Evolutionary conservation across 2,329 filamentous ascomycete genomes (phyloP).

Genomic region (Fusarium gaditjirri): DNA sequence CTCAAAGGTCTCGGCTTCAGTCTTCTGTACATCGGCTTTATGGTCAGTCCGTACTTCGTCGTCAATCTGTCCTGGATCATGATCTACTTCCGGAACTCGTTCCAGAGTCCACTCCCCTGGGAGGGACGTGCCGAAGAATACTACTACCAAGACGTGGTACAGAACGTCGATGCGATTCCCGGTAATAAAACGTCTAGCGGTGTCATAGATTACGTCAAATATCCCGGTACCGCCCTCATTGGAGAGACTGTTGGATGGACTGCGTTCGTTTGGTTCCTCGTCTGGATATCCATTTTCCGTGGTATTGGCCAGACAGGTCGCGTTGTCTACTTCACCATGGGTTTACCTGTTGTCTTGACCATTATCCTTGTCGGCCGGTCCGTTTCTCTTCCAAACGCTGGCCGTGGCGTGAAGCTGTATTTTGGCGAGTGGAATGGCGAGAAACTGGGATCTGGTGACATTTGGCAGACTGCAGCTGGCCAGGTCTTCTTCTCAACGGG

Average conservation of each 20-base stretch:
- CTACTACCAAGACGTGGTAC: constrained; percentile 61
- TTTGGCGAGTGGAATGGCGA: constrained; percentile 59
- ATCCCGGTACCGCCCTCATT: constrained; percentile 58
- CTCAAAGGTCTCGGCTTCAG: constrained; percentile 65
- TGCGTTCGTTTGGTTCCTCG: constrained; percentile 67
- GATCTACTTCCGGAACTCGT: constrained; percentile 67
- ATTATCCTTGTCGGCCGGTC: constrained; percentile 66
- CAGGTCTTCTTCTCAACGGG: constrained; percentile 71
- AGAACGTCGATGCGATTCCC: constrained; percentile 55
- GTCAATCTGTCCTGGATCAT: constrained; percentile 69
- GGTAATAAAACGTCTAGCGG: constrained; percentile 53
- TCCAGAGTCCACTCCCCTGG: constrained; percentile 66
- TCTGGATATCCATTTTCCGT: constrained; percentile 69
- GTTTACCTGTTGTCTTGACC: constrained; percentile 65
- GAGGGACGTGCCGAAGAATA: constrained; percentile 61
- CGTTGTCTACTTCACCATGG: constrained; percentile 72
- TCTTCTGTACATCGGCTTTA: constrained; percentile 62
- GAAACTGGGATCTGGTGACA: constrained; percentile 60
- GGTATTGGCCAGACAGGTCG: constrained; percentile 67
- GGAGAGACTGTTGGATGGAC: constrained; percentile 69
- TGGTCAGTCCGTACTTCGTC: constrained; percentile 68
- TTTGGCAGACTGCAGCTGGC: constrained; percentile 70
- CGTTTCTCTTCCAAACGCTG: constrained; percentile 64
- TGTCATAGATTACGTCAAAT: constrained; percentile 58
- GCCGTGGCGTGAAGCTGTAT: constrained; percentile 61